A percentile compares a stretch with the other conserved stretches of the same genome.
Conservation (phyloP, 345 rosid genomes). For the Citrus sp. region DNA sequence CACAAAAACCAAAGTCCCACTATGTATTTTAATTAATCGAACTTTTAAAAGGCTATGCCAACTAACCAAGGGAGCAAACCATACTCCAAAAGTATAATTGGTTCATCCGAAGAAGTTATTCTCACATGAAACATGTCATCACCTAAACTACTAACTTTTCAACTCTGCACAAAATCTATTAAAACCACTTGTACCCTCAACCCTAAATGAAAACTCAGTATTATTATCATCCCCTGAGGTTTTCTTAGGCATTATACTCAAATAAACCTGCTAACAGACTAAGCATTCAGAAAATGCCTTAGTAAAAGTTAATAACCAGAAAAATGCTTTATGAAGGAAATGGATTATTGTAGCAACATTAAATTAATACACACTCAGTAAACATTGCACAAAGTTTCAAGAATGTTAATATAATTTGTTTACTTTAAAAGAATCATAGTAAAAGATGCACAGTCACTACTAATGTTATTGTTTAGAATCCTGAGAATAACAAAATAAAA, state of each 20-base stretch:
- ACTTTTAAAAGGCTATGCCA: constrained; percentile 85
- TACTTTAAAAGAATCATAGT: neutral
- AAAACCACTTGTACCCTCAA: constrained; percentile 61
- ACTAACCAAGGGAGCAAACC: constrained; percentile 76
- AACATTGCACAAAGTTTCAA: neutral
- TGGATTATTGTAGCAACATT: neutral
- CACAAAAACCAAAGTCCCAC: constrained; percentile 88
- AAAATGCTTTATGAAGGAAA: neutral
- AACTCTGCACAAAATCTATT: constrained; percentile 77
- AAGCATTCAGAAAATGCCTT: neutral
- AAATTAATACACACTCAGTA: neutral
- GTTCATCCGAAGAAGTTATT: constrained; percentile 80
- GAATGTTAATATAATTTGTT: neutral
- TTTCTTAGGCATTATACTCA: neutral
- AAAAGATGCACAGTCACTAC: neutral
- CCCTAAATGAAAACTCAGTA: constrained; percentile 85
- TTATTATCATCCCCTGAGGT: constrained; percentile 61
- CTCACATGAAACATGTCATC: constrained; percentile 87
- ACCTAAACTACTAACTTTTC: constrained; percentile 77
- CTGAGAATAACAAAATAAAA: no score
- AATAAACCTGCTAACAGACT: neutral
- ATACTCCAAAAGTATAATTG: constrained; percentile 78
- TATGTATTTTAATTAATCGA: constrained; percentile 65
- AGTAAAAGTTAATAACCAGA: neutral
- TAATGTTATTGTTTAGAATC: no score